phyloP scores from a whole-genome alignment of 2,329 filamentous ascomycete genomes.

The Nothophoma quercina region DNA sequence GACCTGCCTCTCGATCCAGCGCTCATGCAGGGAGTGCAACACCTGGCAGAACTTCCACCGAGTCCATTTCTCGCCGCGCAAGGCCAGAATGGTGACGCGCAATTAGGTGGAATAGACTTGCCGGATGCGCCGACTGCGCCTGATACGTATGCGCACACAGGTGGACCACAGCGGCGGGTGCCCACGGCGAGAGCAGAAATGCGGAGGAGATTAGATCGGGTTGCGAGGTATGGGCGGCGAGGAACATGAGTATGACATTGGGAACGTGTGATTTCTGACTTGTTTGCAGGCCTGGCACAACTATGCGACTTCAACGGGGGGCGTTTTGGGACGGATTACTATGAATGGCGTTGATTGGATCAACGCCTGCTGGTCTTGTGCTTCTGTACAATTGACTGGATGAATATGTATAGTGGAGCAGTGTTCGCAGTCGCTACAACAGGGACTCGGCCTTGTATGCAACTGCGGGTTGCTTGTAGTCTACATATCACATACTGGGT shows the following conservation, averaged over 20 bases:
- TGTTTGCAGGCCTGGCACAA: background rate
- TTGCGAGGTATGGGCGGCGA: constrained; percentile 19
- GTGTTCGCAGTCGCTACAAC: too few relatives aligned
- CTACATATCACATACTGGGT: too few relatives aligned
- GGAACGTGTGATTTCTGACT: background rate
- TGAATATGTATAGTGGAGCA: too few relatives aligned
- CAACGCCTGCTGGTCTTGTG: too few relatives aligned
- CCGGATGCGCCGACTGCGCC: background rate
- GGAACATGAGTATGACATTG: background rate
- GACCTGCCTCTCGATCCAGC: constrained; percentile 68
- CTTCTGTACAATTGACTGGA: too few relatives aligned
- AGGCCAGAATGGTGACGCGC: background rate
- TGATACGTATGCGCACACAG: background rate
- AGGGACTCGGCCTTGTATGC: too few relatives aligned
- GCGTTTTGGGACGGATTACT: constrained; percentile 12
- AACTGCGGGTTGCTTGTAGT: too few relatives aligned
- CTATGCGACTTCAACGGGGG: constrained; percentile 8
- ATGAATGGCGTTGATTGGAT: too few relatives aligned
- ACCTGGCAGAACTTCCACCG: constrained; percentile 42
- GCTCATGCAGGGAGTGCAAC: constrained; percentile 59
- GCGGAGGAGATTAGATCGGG: constrained; percentile 29
- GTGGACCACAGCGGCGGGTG: constrained; percentile 17
- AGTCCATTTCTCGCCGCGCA: constrained; percentile 41
- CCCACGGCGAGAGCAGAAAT: constrained; percentile 35
- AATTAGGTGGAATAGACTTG: background rate